Base-by-base conservation (phyloP, 2,329 filamentous ascomycete species). In the Diaporthe velutina region DNA sequence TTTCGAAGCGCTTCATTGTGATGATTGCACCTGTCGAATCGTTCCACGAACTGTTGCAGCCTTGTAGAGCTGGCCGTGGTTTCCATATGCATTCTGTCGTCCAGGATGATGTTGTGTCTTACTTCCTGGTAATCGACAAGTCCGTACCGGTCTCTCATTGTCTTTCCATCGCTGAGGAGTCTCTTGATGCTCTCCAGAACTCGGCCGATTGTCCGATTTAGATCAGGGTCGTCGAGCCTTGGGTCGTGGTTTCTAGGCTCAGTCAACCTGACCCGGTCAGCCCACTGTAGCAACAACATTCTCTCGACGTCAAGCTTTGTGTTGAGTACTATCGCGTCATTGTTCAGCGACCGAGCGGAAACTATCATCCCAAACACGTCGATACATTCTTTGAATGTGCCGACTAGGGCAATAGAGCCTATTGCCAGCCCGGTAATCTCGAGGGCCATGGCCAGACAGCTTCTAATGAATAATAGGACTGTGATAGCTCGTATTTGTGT, bases 41-140 rank as follows among this genome's bases (percentile, higher is more conserved):
- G n/a, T 45, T 30, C 25, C 2, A 30, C 22, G 15, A 64, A 64
- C 0, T 19, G 7, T 22, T 45, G n/a, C 15, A 30, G 13, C 19
- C 57, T 42, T 1, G 22, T 42, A 1, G 57, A 61, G 4, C 57
- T 40, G 13, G 57, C 57, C 6, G 6, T 42, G 35, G 2, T 6
- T 1, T 1, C n/a, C 13, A n/a, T n/a, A n/a, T n/a, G n/a, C n/a
- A 30, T 0, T 2, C 4, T 42, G n/a, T 61, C n/a, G 3, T 28
- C 38, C 0, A 61, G 2, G 15, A 17, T 8, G 4, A 28, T 0
- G 0, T 19, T 3, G 2, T 61, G 57, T 17, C 13, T 30, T 2
- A 19, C 22, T 12, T 0, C n/a, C n/a, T 61, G 57, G 6, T 61
- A 28, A 0, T 61, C 57, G 7, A 61, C 38, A 17, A 61, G 57